Conservation (phyloP, 306 rosid species). For the Vachellia pachyceras region DNA sequence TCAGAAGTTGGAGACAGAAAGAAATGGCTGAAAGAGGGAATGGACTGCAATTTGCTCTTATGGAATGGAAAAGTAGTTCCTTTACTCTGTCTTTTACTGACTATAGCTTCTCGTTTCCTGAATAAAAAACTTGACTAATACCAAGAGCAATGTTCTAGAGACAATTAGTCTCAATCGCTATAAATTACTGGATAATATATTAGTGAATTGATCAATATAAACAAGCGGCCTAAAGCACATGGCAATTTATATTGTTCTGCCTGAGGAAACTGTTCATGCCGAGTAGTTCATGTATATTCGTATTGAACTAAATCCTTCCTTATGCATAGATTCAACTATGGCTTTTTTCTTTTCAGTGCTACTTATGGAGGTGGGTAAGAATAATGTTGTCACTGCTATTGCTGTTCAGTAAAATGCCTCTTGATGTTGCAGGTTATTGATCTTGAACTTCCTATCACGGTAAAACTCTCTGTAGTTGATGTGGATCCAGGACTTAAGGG, state of each 20-base stretch:
- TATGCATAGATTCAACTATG: neutral
- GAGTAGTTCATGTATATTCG: neutral
- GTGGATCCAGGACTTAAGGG: conserved; percentile 82
- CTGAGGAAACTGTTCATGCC: conserved; percentile 13
- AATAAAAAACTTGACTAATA: neutral
- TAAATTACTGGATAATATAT: neutral
- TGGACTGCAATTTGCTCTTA: conserved; percentile 86
- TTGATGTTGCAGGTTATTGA: conserved; percentile 60
- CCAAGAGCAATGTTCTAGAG: conserved; percentile 5
- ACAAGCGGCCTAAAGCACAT: neutral
- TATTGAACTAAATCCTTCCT: neutral
- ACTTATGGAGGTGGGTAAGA: neutral
- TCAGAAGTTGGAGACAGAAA: conserved; percentile 69
- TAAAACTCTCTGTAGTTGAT: conserved; percentile 58
- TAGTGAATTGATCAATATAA: conserved; percentile 9
- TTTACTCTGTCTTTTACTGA: conserved; percentile 8
- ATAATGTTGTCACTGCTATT: neutral
- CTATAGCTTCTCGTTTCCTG: conserved; percentile 18
- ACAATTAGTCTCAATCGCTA: conserved; percentile 19
- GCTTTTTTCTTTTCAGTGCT: neutral
- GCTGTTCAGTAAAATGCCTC: neutral
- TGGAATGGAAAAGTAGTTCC: conserved; percentile 86
- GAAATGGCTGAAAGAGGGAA: conserved; percentile 97
- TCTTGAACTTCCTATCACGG: conserved; percentile 63
- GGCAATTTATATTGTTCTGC: conserved; percentile 12